Evolutionary conservation across 176 grass and related monocot genomes (phyloP), one percentile per base, ranked within the genome.

Genomic region (Paspalum notatum): DNA sequence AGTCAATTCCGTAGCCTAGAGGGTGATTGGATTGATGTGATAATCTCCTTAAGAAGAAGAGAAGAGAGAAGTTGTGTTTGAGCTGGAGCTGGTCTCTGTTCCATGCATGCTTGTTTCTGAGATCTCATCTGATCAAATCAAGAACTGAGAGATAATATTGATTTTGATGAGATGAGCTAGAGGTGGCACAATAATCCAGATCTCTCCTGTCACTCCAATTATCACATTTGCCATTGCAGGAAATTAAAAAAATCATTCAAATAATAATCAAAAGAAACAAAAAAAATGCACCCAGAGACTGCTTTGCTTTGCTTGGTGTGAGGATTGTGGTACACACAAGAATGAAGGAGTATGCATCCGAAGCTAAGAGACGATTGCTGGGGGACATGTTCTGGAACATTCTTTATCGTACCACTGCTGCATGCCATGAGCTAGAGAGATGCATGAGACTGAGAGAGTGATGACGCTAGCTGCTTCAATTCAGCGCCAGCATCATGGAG

Each of bases 11-110:
- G 18, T 40, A 32, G 32, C 32, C 32, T 32, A 77, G 49, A 72
- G 26, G 14, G 80, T 21, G 81, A 80, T 80, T 80, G 80, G 77
- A 76, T 76, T 76, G 82, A 85, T 75, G 76, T 48, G 71, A 81
- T 68, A 70, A 88, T 88, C 68, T 74, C 12, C 12, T 80, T 84
- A 38, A 38, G 25, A 39, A 77, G 15, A 24, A 74, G 22, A 73
- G 43, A 88, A 45, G 37, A 32, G 8, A 47, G 9, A 11, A 47
- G 45, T 40, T 68, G 53, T 68, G 69, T 75, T 75, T 46, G 44
- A 88, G 50, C 44, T 77, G 56, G 25, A 72, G 17, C 43, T n/a
- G 76, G 61, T 75, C 54, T 77, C 42, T 54, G 32, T 22, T 62
- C 87, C 87, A 76, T 89, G 51, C 71, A 75, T 21, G 14, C 39